Base-by-base conservation (phyloP, 2,329 filamentous ascomycete species). In the Chaetomium sp. region DNA sequence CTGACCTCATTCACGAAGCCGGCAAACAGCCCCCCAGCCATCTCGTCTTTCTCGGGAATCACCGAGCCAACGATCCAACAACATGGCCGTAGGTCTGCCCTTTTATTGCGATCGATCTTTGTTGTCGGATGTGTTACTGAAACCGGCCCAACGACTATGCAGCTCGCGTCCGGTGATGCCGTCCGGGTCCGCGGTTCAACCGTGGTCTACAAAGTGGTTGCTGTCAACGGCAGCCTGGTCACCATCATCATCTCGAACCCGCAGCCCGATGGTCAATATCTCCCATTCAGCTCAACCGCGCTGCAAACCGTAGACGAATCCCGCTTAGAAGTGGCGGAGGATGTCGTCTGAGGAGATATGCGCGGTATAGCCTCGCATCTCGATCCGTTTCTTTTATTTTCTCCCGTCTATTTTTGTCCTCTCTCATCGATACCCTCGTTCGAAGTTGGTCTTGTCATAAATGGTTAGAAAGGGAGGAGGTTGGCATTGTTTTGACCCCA, bases 121-220 rank as follows among this genome's bases (percentile, higher is more conserved):
- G 1, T 10, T 12, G 8, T 19, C 8, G 9, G 10, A 27, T 12
- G 14, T 19, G 9, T 14, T 32, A 14, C 37, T 11, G 14, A 36
- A 33, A 14, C 49, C 47, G 47, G 56, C 42, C 8, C 33, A 19
- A 44, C 27, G 14, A 8, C 12, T 12, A 1, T 43, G 40, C 53
- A 63, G 61, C 60, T 59, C 47, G 35, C 51, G 45, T 55, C 55
- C 33, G 61, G 62, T 47, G 59, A 64, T 14, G 42, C 49, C 6
- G 61, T 64, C 37, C 57, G 59, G 14, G 51, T 64, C 48, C 57
- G 57, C 19, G 61, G 61, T 5, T 55, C 54, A 14, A 48, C 53
- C n/a, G 46, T 59, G 45, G 46, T 59, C 3, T 64, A 63, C 62
- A 64, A 61, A 33, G 60, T 64, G 19, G 53, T 64, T 12, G 62